phyloP scores from a whole-genome alignment of 495 filamentous ascomycete species.

The Cercophora samala region DNA sequence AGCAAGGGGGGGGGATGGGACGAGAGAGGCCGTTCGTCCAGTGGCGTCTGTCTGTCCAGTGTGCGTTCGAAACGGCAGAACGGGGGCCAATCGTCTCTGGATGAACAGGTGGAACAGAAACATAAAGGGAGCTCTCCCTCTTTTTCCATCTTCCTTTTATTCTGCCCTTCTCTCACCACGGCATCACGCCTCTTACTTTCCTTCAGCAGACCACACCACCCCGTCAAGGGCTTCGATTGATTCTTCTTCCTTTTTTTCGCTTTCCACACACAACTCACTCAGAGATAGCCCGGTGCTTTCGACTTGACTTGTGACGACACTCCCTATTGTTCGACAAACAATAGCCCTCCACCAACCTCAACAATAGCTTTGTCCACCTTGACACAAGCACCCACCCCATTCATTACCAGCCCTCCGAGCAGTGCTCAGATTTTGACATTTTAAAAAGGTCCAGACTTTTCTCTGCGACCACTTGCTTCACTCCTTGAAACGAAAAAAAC shows the following conservation, averaged over 20 bases:
- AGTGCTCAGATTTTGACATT: constrained; percentile 19
- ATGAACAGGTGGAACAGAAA: constrained; percentile 25
- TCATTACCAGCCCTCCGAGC: constrained; percentile 22
- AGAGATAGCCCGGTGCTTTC: constrained; percentile 24
- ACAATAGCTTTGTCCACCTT: constrained; percentile 5
- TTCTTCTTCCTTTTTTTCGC: constrained; percentile 20
- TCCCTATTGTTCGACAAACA: constrained; percentile 15
- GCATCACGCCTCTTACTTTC: constrained; percentile 26
- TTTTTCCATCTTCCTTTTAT: constrained; percentile 14
- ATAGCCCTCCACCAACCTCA: constrained; percentile 13
- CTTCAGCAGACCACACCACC: constrained; percentile 18
- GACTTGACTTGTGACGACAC: constrained; percentile 16
- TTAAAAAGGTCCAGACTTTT: neutral
- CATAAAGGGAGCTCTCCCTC: constrained; percentile 29
- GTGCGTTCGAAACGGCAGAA: constrained; percentile 25
- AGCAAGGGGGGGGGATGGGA: constrained; percentile 13
- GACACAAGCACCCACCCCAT: neutral
- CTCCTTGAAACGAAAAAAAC: constrained; percentile 9
- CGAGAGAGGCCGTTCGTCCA: constrained; percentile 14
- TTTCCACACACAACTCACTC: constrained; percentile 11
- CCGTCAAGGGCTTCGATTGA: constrained; percentile 12
- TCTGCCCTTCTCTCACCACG: constrained; percentile 19
- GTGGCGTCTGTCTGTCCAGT: constrained; percentile 19
- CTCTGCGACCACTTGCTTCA: constrained; percentile 1
- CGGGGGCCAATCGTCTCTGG: constrained; percentile 26